Percentiles rank a stretch among this genome's conserved stretches.
Conservation (phyloP, 306 rosid species). For the Cucumis sativus region DNA sequence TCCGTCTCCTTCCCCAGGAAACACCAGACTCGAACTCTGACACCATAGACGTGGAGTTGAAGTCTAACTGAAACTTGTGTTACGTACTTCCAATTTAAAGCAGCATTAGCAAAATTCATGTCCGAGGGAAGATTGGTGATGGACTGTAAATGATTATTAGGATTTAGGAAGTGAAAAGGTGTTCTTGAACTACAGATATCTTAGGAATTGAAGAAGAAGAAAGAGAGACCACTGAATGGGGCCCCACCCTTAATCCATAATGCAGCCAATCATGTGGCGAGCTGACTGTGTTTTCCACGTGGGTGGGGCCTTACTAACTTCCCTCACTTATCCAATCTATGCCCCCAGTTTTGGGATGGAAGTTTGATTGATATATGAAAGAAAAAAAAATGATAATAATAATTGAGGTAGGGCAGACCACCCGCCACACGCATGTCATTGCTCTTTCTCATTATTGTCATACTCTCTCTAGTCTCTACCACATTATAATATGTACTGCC, state of each 20-base stretch:
- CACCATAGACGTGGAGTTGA: constrained; percentile 52
- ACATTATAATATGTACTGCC: not conserved
- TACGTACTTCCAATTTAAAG: not conserved
- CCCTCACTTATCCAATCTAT: constrained; percentile 1
- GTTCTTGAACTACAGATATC: not conserved
- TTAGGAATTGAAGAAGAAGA: not conserved
- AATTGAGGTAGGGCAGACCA: not conserved
- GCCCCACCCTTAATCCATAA: not conserved
- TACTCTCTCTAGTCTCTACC: not conserved
- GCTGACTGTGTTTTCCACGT: constrained; percentile 1
- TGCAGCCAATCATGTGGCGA: not conserved
- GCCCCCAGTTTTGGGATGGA: not conserved
- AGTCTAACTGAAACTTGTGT: constrained; percentile 42
- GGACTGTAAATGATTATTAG: not conserved
- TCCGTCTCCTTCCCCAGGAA: constrained; percentile 76
- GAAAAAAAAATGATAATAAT: not conserved
- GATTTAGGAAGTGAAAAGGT: not conserved
- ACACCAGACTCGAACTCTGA: constrained; percentile 30
- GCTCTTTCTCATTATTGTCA: not conserved
- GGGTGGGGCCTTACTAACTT: constrained; percentile 7
- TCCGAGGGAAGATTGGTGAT: not conserved
- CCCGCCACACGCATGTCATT: not conserved
- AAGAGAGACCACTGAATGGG: not conserved
- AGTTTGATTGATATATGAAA: not conserved
- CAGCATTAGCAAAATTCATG: not conserved